Evolutionary conservation across 352 stramenopile genomes (phyloP).

Genomic region (Globisporangium heterothallicum): DNA sequence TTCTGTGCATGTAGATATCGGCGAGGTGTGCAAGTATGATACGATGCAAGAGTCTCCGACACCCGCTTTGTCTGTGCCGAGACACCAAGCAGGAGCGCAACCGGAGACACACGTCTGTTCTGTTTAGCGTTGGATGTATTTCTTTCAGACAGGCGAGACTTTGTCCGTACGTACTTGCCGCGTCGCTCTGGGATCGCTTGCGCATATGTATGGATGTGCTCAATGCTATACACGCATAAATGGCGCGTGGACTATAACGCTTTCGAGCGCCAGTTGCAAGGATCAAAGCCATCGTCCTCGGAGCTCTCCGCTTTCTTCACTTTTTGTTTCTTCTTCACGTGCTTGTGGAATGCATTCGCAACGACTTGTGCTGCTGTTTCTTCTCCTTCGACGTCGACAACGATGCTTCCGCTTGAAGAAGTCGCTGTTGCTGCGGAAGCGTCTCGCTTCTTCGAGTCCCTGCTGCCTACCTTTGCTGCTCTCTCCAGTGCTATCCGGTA

Average conservation of each 20-base stretch:
- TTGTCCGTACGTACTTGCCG: no score
- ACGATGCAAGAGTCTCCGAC: no score
- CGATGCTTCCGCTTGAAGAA: neutral
- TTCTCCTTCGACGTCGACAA: slow-evolving; percentile 5
- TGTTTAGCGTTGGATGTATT: no score
- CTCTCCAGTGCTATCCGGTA: slow-evolving; percentile 47
- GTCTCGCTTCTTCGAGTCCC: slow-evolving; percentile 9
- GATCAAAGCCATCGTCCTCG: slow-evolving; percentile 34
- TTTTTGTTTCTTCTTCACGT: slow-evolving; percentile 19
- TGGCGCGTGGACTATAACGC: no score
- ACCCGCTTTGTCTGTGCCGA: neutral
- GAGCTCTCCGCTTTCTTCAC: slow-evolving; percentile 6
- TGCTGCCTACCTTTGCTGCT: slow-evolving; percentile 13
- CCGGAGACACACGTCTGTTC: no score
- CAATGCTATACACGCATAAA: no score
- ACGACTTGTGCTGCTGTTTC: slow-evolving; percentile 9
- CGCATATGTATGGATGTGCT: no score
- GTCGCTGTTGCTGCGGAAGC: neutral
- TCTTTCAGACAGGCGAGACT: no score
- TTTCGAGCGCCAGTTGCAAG: slow-evolving; percentile 41
- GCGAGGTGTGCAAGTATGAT: no score
- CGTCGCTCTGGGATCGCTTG: no score
- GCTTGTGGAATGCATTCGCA: slow-evolving; percentile 10
- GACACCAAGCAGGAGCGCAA: neutral
- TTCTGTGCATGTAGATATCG: no score